A percentile compares a stretch with the other conserved stretches of the same genome.
Evolutionary conservation across 164 flowering plant genomes (phyloP).

Genomic region (Magnolia changhungtana): DNA sequence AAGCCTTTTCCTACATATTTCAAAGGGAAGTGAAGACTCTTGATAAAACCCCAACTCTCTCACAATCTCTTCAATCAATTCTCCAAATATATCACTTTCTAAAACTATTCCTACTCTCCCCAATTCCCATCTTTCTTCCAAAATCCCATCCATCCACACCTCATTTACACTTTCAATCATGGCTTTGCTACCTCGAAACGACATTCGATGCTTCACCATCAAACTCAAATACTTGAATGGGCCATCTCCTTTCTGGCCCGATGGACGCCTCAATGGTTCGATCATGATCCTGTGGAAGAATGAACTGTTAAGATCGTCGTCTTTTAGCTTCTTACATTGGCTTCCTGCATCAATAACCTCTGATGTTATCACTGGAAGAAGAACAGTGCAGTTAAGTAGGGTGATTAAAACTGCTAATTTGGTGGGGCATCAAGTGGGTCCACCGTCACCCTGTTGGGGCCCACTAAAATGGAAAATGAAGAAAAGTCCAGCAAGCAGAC

Average conservation of each 20-base stretch:
- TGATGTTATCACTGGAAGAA: no score
- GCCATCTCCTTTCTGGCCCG: neutral
- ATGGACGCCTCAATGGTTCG: conserved; percentile 9
- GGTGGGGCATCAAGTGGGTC: no score
- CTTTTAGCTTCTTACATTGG: conserved; percentile 14
- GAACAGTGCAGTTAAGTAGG: no score
- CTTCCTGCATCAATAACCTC: conserved; percentile 10
- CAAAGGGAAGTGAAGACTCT: conserved; percentile 29
- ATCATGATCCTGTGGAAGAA: conserved; percentile 20
- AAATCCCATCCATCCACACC: conserved; percentile 48
- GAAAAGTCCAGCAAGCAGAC: no score
- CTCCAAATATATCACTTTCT: conserved; percentile 53
- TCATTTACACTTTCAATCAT: conserved; percentile 57
- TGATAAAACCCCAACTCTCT: conserved; percentile 28
- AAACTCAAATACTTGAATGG: neutral
- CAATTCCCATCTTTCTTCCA: conserved; percentile 60
- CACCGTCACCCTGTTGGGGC: no score
- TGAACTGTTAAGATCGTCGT: conserved; percentile 16
- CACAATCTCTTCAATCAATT: conserved; percentile 58
- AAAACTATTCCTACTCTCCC: conserved; percentile 58
- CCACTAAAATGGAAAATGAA: no score
- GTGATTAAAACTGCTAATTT: no score
- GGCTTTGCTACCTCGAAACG: conserved; percentile 38
- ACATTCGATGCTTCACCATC: neutral
- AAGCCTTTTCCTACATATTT: conserved; percentile 46